phyloP scores from a whole-genome alignment of 2,329 filamentous ascomycete species.

The Immersiporthe knoxdaviesiana region DNA sequence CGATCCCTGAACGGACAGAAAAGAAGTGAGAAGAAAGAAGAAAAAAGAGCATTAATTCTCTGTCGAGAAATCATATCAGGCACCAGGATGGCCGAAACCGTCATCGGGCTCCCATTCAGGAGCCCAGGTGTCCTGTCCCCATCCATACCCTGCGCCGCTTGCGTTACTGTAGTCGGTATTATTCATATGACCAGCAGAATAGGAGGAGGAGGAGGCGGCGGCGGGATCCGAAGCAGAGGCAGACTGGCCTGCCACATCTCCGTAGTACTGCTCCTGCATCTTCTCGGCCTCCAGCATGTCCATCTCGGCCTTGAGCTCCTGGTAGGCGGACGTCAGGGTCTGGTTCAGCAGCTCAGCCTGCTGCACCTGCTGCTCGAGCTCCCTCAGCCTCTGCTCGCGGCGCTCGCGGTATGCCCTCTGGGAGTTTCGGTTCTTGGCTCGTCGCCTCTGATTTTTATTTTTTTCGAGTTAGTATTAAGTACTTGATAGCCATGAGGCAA shows the following conservation, averaged over 20 bases:
- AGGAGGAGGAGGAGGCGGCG: neutral
- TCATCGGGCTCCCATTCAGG: constrained; percentile 19
- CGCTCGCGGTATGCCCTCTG: constrained; percentile 28
- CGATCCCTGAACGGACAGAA: neutral
- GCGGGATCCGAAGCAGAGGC: constrained; percentile 4
- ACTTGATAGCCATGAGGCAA: no score
- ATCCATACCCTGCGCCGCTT: neutral
- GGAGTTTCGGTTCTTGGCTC: constrained; percentile 24
- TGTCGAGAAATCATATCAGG: neutral
- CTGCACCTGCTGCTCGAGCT: constrained; percentile 27
- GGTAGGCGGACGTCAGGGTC: constrained; percentile 28
- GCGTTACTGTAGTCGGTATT: neutral
- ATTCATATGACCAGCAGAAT: neutral
- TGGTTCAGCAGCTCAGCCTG: constrained; percentile 28
- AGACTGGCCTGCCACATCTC: neutral
- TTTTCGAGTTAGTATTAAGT: neutral
- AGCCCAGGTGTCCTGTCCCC: constrained; percentile 16
- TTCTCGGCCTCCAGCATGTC: constrained; percentile 25
- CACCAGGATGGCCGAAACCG: neutral
- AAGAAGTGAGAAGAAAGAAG: no score
- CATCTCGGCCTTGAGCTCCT: constrained; percentile 26
- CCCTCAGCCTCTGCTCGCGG: constrained; percentile 22
- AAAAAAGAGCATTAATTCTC: neutral
- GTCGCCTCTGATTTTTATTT: constrained; percentile 5
- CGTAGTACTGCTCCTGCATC: constrained; percentile 26